Evolutionary conservation across 495 filamentous ascomycete genomes (phyloP).

Genomic region (Talaromyces thailandensis): DNA sequence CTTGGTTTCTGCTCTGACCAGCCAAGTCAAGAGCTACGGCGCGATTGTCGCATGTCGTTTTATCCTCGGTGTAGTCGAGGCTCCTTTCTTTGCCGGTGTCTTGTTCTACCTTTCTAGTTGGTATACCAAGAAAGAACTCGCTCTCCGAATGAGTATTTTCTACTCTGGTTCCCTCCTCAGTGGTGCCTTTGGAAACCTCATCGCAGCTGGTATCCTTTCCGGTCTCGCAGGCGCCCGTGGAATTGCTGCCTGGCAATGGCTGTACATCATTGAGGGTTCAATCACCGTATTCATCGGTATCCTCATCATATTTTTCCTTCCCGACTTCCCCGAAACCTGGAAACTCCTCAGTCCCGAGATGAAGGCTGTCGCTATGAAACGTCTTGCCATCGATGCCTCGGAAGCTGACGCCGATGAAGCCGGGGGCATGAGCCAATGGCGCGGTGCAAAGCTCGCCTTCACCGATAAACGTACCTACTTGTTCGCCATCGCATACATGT

Average conservation of each 20-base stretch:
- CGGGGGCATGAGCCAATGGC: conserved; percentile 37
- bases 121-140: conserved; percentile 51
- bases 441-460: conserved; percentile 43
- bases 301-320: conserved; percentile 29
- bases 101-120: conserved; percentile 51
- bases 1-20: conserved; percentile 41
- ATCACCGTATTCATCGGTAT: conserved; percentile 35
- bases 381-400: conserved; percentile 37
- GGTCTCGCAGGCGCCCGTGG: conserved; percentile 32
- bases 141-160: conserved; percentile 53
- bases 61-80: conserved; percentile 42
- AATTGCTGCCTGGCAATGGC: conserved; percentile 41
- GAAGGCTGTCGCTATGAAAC: conserved; percentile 40
- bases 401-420: conserved; percentile 41
- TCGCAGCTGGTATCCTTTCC: conserved; percentile 45
- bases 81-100: conserved; percentile 39
- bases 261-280: conserved; percentile 41
- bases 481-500: conserved; percentile 42
- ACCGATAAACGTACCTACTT: conserved; percentile 42
- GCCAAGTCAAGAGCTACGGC: conserved; percentile 40
- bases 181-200: conserved; percentile 57
- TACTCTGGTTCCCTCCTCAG: conserved; percentile 55
- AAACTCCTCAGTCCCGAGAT: conserved; percentile 34
- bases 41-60: conserved; percentile 48
- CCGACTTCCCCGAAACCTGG: conserved; percentile 44